Evolutionary conservation across 257 asterid genomes (phyloP), one percentile per base, ranked within the genome.

Genomic region (Avicennia marina): DNA sequence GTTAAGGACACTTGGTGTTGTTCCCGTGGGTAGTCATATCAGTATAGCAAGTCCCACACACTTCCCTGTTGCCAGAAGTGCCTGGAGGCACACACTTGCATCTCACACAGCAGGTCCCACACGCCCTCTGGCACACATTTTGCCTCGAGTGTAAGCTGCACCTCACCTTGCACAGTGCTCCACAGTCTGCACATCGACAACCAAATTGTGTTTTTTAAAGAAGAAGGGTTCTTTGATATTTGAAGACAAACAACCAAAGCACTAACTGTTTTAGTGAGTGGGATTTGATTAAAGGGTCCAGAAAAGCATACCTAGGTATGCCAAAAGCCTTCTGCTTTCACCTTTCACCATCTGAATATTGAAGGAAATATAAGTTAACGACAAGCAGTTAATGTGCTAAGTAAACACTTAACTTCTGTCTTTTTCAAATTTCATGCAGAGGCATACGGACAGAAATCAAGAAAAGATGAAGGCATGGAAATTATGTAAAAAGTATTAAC

Each of bases 61-160:
- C 0, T 42, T 84, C 81, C 60, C 94, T 66, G 51, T 87, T 87
- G 18, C 96, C 96, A 1, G 74, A 70, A 9, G 96, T 81, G 66
- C 96, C 96, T 5, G 96, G 94, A 13, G 96, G 94, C 58, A 87
- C 96, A 43, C 96, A 87, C 56, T 82, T 80, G 87, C 96, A 87
- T 46, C 96, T 74, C 16, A 51, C 36, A 12, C 96, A 87, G 73
- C 96, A 84, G 11, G 96, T 84, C 22, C 94, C 91, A 52, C 96
- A 84, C 0, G 94, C 96, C 48, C 96, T 75, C 39, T 6, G 62
- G 77, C 96, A 87, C 74, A 75, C 3, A 12, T 87, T 84, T 11
- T 81, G 94, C 74, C 94, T 64, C 2, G 94, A 87, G 54, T 87
- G 81, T 21, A 18, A 12, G 15, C 85, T 63, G 65, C 96, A 87